phyloP scores from a whole-genome alignment of 1,284 basidiomycete genomes.

The Malassezia nana region DNA sequence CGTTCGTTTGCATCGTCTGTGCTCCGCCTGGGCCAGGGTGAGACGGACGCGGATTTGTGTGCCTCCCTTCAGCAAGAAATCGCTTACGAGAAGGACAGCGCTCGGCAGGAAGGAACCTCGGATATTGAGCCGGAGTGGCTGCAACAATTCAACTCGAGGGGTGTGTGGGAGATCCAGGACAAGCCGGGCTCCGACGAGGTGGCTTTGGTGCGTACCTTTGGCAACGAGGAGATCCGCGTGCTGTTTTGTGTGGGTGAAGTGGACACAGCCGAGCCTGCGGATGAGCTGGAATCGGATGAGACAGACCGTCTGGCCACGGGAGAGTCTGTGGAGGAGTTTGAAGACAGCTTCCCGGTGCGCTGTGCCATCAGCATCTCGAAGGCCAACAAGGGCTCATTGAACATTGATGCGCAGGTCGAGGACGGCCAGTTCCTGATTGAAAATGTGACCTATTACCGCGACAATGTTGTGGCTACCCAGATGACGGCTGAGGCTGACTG shows the following conservation, averaged over 20 bases:
- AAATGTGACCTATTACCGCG: conserved; percentile 75
- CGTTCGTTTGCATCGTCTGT: conserved; percentile 15
- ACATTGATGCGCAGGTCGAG: conserved; percentile 49
- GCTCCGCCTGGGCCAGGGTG: conserved; percentile 22
- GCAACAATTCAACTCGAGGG: conserved; percentile 62
- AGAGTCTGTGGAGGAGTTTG: conserved; percentile 28
- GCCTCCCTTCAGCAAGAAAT: conserved; percentile 73
- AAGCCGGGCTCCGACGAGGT: conserved; percentile 70
- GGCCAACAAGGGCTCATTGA: conserved; percentile 50
- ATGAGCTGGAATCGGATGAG: conserved; percentile 43
- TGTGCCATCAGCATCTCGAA: conserved; percentile 75
- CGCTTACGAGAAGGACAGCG: conserved; percentile 65
- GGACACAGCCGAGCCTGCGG: conserved; percentile 27
- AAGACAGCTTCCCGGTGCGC: conserved; percentile 58
- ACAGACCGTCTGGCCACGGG: conserved; percentile 51
- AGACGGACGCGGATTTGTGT: conserved; percentile 64
- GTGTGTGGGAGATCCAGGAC: conserved; percentile 72
- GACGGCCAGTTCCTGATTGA: conserved; percentile 74
- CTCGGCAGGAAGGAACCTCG: conserved; percentile 20
- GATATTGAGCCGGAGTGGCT: conserved; percentile 62
- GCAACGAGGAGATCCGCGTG: conserved; percentile 61
- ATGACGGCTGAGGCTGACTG: conserved; percentile 82
- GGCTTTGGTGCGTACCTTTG: conserved; percentile 68
- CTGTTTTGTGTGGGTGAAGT: conserved; percentile 43
- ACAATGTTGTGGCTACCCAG: conserved; percentile 63